Evolutionary conservation across 352 stramenopile genomes (phyloP), one percentile per base, ranked within the genome.

Genomic region (Peronospora farinosa): DNA sequence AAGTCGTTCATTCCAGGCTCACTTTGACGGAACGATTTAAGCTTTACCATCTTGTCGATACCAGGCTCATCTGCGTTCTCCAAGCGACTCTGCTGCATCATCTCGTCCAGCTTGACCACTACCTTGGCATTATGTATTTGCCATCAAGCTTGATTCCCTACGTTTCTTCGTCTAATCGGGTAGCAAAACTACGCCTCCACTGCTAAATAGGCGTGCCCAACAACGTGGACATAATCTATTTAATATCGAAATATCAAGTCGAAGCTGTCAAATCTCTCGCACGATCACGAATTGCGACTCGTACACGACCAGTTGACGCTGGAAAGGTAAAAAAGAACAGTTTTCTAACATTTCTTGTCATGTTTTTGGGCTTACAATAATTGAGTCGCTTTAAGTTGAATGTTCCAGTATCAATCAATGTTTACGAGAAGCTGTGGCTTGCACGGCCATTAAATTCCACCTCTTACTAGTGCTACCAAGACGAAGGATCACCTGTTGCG

Each of bases 401-500:
- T 43, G 7, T 32, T n/a, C 3, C 15, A 71, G 65, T 59, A 37
- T 35, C 52, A 21, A 84, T 84, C 54, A 88, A 91, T 91, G 80
- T 52, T 88, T 84, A 27, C 66, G 45, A 73, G 63, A 42, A 81
- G 59, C 42, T 84, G 88, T 45, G 74, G 72, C 19, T 88, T 87
- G 78, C 63, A 95, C 86, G 5, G 75, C 74, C 10, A 82, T 96
- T 47, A 69, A 79, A 52, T 95, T 95, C 51, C 76, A 82, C 10
- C 86, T 87, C 57, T 90, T 2, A 79, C 65, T 13, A 84, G 67
- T 44, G 74, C 74, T 47, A 89, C 78, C 40, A 95, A 92, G 69
- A 96, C 87, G 43, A 94, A 92, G 65, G 96, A 96, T 51, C 83
- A 96, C 16, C 38, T 60, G 7, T 37, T 78, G 86, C 51, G 80